Evolutionary conservation across 352 stramenopile genomes (phyloP), one percentile per base, ranked within the genome.

Genomic region (Pythium utonaiense): DNA sequence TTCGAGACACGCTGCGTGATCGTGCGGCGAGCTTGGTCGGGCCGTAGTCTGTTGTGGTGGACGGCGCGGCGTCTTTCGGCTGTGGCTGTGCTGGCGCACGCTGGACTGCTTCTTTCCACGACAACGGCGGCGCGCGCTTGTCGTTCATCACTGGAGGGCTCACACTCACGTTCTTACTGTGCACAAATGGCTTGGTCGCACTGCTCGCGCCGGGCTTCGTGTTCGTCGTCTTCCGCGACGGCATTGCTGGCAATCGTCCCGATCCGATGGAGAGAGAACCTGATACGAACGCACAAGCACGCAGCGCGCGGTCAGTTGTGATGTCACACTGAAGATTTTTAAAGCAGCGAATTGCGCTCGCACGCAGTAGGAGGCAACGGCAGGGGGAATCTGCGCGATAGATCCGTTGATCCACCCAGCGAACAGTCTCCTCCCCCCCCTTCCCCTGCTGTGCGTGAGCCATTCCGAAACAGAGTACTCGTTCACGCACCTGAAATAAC

Each of bases 91-190:
- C 31, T 0, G 66, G 54, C 9, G 66, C 63, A 22, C 70, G 69
- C 28, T 77, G 61, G 19, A 77, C 70, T 0, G 70, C 70, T 27
- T 77, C 70, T 63, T 73, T 77, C 70, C 70, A 77, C n/a, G 70
- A 77, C 10, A 77, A 38, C 19, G 70, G 67, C 24, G 64, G 24
- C 21, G 61, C 16, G 34, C 51, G 40, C 38, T 66, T 56, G 16
- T 53, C 53, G 17, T 16, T 38, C 3, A 47, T 36, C 38, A 53
- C 27, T 21, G 53, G 48, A 13, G 60, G 42, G 27, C 48, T 64
- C n/a, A 45, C 22, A 40, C 19, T 64, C 38, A 56, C 38, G n/a
- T 21, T 66, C 19, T 51, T 53, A 19, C 22, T n/a, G 50, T 19
- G 40, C 22, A 25, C 54, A 47, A 47, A 47, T 24, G 60, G 41